Evolutionary conservation across 164 flowering plant species (phyloP).

Genomic region (Warburgia ugandensis): DNA sequence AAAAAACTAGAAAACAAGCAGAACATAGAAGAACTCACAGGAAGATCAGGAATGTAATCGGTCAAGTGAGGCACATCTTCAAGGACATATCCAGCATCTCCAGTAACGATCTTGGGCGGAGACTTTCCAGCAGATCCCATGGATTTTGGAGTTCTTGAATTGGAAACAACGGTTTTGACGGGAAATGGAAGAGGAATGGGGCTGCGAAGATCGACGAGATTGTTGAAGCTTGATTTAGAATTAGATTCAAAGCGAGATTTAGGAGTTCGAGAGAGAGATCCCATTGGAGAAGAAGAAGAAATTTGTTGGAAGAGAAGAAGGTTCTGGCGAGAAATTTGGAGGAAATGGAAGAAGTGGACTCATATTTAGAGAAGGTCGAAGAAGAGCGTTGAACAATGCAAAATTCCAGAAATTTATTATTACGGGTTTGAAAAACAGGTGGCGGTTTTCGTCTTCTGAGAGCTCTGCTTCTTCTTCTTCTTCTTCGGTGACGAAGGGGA

Average conservation of each 20-base stretch:
- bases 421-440: too few species aligned
- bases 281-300: not conserved
- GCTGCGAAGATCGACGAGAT: not conserved
- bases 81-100: slow-evolving; percentile 40
- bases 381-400: slow-evolving; percentile 1
- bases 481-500: too few species aligned
- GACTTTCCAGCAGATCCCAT: slow-evolving; percentile 5
- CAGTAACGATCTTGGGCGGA: slow-evolving; percentile 27
- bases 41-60: slow-evolving; percentile 48
- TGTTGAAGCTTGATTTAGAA: not conserved
- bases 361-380: not conserved
- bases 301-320: not conserved
- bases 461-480: too few species aligned
- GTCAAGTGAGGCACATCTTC: slow-evolving; percentile 62
- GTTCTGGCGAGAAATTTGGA: not conserved
- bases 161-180: not conserved
- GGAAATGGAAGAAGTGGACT: not conserved
- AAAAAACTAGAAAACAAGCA: not conserved
- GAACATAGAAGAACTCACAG: slow-evolving; percentile 21
- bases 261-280: not conserved
- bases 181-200: slow-evolving; percentile 1
- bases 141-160: not conserved
- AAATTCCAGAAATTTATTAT: too few species aligned
- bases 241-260: slow-evolving; percentile 1
- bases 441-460: too few species aligned